Conservation (phyloP, 768 basidiomycete genomes). For the Lactarius pseudohatsudake region DNA sequence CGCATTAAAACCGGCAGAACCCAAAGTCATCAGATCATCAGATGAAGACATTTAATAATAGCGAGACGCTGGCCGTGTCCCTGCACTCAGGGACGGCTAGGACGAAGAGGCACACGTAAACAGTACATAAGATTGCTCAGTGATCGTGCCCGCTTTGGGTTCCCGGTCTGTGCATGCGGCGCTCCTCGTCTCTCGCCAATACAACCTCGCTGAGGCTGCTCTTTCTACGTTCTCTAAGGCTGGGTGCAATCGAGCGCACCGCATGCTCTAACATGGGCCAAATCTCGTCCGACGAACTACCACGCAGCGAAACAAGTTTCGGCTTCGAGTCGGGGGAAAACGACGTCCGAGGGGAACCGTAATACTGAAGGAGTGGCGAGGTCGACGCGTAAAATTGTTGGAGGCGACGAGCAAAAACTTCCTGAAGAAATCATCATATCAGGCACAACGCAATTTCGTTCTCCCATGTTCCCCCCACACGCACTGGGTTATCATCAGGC, state of each 20-base stretch:
- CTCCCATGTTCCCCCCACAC: slow-evolving; percentile 33
- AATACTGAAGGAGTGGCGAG: slow-evolving; percentile 78
- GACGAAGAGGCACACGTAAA: not conserved
- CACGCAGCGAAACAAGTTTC: slow-evolving; percentile 60
- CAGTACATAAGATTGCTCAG: not conserved
- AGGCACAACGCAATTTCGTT: slow-evolving; percentile 13
- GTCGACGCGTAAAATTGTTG: slow-evolving; percentile 77
- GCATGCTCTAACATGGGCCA: slow-evolving; percentile 78
- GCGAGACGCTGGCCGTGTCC: not conserved
- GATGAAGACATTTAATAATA: not conserved
- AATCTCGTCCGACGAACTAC: slow-evolving; percentile 83
- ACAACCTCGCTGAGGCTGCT: slow-evolving; percentile 58
- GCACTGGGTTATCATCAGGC: slow-evolving; percentile 85
- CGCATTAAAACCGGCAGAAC: too few relatives aligned
- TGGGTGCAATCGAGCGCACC: slow-evolving; percentile 58
- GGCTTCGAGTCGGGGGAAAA: slow-evolving; percentile 36
- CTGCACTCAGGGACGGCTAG: not conserved
- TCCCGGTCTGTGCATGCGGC: slow-evolving; percentile 7
- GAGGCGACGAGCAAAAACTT: slow-evolving; percentile 74
- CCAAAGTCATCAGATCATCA: not conserved
- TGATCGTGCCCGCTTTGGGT: slow-evolving; percentile 2
- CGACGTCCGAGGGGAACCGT: slow-evolving; percentile 42
- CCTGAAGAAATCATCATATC: slow-evolving; percentile 43
- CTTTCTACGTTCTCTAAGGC: slow-evolving; percentile 51
- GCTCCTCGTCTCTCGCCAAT: slow-evolving; percentile 35